phyloP scores from a whole-genome alignment of 495 filamentous ascomycete genomes.

The Talaromyces wortmannii region DNA sequence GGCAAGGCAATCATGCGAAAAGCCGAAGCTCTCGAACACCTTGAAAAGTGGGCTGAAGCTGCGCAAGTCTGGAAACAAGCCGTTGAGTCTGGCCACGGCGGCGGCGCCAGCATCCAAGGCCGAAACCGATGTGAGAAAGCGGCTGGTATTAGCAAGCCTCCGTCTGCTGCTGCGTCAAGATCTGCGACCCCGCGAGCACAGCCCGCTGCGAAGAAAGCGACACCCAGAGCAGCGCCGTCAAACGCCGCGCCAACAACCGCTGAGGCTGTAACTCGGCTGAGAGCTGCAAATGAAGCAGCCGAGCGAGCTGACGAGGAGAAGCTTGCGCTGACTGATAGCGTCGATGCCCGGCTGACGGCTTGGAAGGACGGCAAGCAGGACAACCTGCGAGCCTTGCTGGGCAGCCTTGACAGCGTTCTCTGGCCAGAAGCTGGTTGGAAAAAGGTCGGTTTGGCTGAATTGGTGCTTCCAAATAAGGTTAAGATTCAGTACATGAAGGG shows the following conservation, averaged over 20 bases:
- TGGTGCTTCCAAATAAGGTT: slow-evolving; percentile 84
- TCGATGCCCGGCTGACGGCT: slow-evolving; percentile 65
- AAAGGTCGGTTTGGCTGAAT: slow-evolving; percentile 87
- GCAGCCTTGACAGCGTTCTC: slow-evolving; percentile 81
- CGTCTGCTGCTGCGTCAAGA: slow-evolving; percentile 22
- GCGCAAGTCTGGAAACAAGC: slow-evolving; percentile 71
- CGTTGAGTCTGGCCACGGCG: slow-evolving; percentile 78
- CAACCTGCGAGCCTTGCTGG: slow-evolving; percentile 81
- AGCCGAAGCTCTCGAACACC: slow-evolving; percentile 90
- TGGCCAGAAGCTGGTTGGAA: slow-evolving; percentile 95
- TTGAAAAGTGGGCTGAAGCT: slow-evolving; percentile 90
- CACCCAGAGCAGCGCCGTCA: slow-evolving; percentile 21
- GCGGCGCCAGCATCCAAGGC: slow-evolving; percentile 73
- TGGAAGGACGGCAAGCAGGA: slow-evolving; percentile 90
- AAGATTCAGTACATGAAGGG: slow-evolving; percentile 99
- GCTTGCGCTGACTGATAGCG: slow-evolving; percentile 76
- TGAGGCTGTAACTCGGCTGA: slow-evolving; percentile 70
- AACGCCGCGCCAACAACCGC: slow-evolving; percentile 15
- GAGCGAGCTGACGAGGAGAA: slow-evolving; percentile 87
- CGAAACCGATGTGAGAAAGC: slow-evolving; percentile 89
- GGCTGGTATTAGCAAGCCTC: slow-evolving; percentile 48
- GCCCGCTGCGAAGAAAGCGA: slow-evolving; percentile 24
- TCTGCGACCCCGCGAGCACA: slow-evolving; percentile 12
- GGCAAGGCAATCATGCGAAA: slow-evolving; percentile 90
- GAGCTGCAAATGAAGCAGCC: slow-evolving; percentile 74